These are phyloP conservation scores for Leucosporidium scottii DNA, from an alignment of 768 basidiomycete genomes.

Conservation along the genomic window DNA sequence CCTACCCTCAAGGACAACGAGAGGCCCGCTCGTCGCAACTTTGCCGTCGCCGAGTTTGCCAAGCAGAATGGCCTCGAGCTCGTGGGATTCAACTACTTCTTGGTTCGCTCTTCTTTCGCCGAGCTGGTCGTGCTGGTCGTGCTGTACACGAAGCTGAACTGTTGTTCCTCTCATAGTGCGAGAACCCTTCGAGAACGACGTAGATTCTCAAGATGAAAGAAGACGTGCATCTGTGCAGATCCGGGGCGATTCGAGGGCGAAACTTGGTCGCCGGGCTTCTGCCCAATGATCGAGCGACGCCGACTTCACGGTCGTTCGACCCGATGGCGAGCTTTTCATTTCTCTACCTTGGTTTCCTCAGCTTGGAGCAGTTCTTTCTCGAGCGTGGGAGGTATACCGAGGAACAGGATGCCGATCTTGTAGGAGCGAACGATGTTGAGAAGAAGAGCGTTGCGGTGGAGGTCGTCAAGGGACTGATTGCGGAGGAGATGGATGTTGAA, in stretches of 20 bases:
- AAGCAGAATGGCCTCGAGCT: constrained; percentile 7
- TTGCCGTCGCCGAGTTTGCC: neutral
- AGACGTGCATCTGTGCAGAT: neutral
- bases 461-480: constrained; percentile 38
- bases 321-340: no score
- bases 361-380: constrained; percentile 39
- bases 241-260: no score
- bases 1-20: neutral
- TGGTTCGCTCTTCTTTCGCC: neutral
- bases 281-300: no score
- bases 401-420: constrained; percentile 9
- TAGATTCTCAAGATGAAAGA: neutral
- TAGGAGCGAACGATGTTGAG: constrained; percentile 46
- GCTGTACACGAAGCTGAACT: neutral
- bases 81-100: constrained; percentile 6
- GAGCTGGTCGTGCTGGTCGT: no score
- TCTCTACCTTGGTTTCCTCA: constrained; percentile 42
- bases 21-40: neutral
- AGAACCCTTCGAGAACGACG: neutral
- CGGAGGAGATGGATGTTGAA: constrained; percentile 49
- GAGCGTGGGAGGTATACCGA: constrained; percentile 41
- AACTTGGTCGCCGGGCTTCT: no score
- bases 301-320: no score
- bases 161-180: neutral
- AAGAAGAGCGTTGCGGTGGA: constrained; percentile 42